Base-by-base conservation (phyloP, 768 basidiomycete genomes). In the Kwoniella shandongensis region DNA sequence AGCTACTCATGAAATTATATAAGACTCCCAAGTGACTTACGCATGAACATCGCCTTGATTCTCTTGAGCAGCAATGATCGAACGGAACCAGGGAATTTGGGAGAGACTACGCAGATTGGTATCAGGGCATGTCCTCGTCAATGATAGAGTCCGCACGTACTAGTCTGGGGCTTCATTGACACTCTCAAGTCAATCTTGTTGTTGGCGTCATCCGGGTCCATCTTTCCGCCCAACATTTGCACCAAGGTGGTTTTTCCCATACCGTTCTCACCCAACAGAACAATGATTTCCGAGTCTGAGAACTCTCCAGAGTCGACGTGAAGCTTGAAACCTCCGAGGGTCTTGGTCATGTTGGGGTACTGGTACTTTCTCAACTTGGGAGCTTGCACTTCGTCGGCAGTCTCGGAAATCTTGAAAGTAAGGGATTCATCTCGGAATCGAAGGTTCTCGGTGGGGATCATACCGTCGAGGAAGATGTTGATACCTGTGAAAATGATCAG, bases 231-330 rank as follows among this genome's bases (percentile, higher is more conserved):
- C 49, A 99, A 82, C 52, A 99, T 80, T 60, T 93, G 89, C 54
- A 99, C 91, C 76, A 99, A 91, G 0, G 96, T 99, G 41, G 96
- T 97, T 82, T 99, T 99, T 36, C 96, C 93, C 2, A 91, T 99
- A 47, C 96, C 96, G 78, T 99, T 99, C 83, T 99, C 96, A 61
- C 96, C 96, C 30, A 99, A 81, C 87, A 99, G 89, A 76, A 99
- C 96, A 68, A 99, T 91, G 76, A 99, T 99, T 77, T 99, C 96
- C 1, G 93, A 97, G 74, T 98, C 93, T n/a, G 94, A 93, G 79
- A 98, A 99, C 30, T 83, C 83, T 23, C 96, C 96, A 0, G 78
- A 79, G 67, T 94, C 84, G 51, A 99, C 89, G 47, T 91, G 90
- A 45, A 99, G 84, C 78, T 99, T 97, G 86, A 99, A 99, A 63